Base-by-base conservation (phyloP, 257 asterid genomes). In the Buddleja alternifolia region DNA sequence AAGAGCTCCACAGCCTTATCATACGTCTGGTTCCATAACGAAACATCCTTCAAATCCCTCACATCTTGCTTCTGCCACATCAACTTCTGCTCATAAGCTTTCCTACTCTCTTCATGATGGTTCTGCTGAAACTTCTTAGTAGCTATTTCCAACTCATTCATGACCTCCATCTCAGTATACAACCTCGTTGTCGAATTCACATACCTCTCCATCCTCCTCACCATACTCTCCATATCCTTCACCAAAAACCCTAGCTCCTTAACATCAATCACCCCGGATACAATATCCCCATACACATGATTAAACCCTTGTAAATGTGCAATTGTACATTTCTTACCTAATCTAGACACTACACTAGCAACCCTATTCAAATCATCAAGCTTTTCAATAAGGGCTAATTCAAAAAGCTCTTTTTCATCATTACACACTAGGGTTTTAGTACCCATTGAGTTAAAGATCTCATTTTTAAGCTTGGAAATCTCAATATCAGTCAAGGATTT, bases 241-340 rank as follows among this genome's bases (percentile, higher is more conserved):
- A 94, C 97, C 70, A 89, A 76, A 74, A 94, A 85, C 15, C 95
- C 92, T 72, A 91, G 72, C 61, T 89, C 88, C 63, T 67, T 84
- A 51, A 89, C 82, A 77, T 86, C 87, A 70, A 91, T 89, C 14
- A 56, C 85, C 54, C 95, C 95, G 41, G 85, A 84, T 66, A 80
- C 58, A 6, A 94, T 80, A 78, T 94, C 99, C 19, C 90, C 83
- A 78, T 91, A 94, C 29, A 94, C 97, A 73, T 94, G 99, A 79
- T 91, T 90, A 73, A 94, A 94, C 20, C 99, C 98, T 70, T 89
- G 97, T 36, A 91, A 70, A 0, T 93, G 95, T 29, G 97, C 86
- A 34, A 89, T 63, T 1, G 90, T 82, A 79, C 99, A 94, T 83
- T 85, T 94, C 79, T 85, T 91, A 45, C 99, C 99, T 56, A 94